Evolutionary conservation across 495 filamentous ascomycete species (phyloP), one percentile per base, ranked within the genome.

Genomic region (Parachaetomium inaequale): DNA sequence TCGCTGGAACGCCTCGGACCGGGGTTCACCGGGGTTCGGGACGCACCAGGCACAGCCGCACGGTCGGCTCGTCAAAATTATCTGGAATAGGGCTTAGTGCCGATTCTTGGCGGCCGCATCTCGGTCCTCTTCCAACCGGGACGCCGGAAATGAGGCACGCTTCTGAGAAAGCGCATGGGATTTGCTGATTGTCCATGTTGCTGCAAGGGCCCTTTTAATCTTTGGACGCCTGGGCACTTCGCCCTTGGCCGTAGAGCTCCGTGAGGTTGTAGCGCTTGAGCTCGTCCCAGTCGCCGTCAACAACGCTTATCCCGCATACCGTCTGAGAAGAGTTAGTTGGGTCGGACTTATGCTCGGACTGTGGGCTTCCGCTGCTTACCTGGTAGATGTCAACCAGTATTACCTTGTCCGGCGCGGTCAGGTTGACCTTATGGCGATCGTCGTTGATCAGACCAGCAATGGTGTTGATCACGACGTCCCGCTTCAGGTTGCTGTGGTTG

Each of bases 351-450:
- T 51, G 11, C 8, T 59, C 40, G 25, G 6, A 15, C 7, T 25
- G 1, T 1, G 25, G 54, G 25, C 40, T 23, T 58, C 28, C 31
- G 49, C 26, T 61, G 74, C 84, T 71, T 79, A 95, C 93, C 83
- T 94, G 87, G 72, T 89, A 93, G 23, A 99, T 79, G 66, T 96
- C 90, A 34, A 98, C 87, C 38, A 97, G 75, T 65, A 99, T 92
- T 31, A 94, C 81, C 63, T 89, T 77, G 74, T 98, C 92, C 32
- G 91, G 92, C 28, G 84, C 81, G 32, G 79, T 88, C 23, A 99
- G 81, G 70, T 96, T 86, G 55, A 98, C 94, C 23, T 85, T 88
- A 70, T 98, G 95, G 34, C 80, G 76, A 34, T 81, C 79, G 31
- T 78, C 66, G 28, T 72, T 72, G 52, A 84, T 78, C n/a, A 80